These are phyloP conservation scores for Exophiala viscosa DNA, from an alignment of 2,329 filamentous ascomycete genomes.

Conservation along the genomic window DNA sequence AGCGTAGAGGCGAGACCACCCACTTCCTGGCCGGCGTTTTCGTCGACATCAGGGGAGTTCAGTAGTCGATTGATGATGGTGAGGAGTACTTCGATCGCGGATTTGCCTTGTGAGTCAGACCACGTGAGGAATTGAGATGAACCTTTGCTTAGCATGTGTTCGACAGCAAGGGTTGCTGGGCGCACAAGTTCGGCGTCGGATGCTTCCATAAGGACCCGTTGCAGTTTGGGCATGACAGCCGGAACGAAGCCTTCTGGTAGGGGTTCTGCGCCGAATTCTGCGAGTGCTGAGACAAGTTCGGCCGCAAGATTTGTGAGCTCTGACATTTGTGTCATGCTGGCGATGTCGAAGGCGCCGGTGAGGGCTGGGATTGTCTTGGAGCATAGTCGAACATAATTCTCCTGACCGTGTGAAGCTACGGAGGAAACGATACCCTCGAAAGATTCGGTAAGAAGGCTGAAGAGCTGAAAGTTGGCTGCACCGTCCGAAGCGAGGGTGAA, in stretches of 20 bases:
- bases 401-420: slow-evolving; percentile 52
- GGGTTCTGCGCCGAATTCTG: slow-evolving; percentile 78
- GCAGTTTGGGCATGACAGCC: slow-evolving; percentile 81
- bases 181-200: slow-evolving; percentile 85
- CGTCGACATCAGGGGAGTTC: slow-evolving; percentile 76
- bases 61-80: slow-evolving; percentile 83
- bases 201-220: slow-evolving; percentile 74
- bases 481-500: slow-evolving; percentile 87
- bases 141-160: slow-evolving; percentile 86
- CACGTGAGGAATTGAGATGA: slow-evolving; percentile 85
- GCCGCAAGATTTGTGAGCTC: slow-evolving; percentile 81
- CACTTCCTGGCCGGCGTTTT: slow-evolving; percentile 92
- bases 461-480: slow-evolving; percentile 85
- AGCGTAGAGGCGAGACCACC: slow-evolving; percentile 90
- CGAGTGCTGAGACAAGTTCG: slow-evolving; percentile 75
- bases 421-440: slow-evolving; percentile 76
- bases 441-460: slow-evolving; percentile 79
- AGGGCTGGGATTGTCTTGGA: slow-evolving; percentile 82
- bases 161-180: slow-evolving; percentile 78
- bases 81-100: slow-evolving; percentile 81
- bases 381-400: slow-evolving; percentile 74
- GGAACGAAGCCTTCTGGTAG: slow-evolving; percentile 82
- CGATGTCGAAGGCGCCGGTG: slow-evolving; percentile 84
- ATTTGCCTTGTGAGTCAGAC: slow-evolving; percentile 74
- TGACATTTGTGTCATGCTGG: slow-evolving; percentile 77